Conservation (phyloP, 768 basidiomycete genomes). For the Clitopilus hobsonii region DNA sequence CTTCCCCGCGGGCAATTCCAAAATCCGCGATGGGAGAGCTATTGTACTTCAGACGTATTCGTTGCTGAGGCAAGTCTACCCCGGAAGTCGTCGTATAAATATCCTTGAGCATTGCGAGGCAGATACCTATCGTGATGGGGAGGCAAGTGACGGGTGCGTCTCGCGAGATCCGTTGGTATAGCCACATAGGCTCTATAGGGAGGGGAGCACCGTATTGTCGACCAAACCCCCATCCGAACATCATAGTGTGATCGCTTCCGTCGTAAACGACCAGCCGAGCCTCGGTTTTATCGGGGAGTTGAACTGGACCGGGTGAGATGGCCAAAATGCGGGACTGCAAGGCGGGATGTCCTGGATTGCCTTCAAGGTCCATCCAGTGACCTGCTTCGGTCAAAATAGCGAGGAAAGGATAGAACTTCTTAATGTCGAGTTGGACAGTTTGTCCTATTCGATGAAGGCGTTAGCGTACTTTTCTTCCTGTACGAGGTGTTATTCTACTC, state of each 20-base stretch:
- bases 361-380: neutral
- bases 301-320: neutral
- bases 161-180: neutral
- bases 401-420: neutral
- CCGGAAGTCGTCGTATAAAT: neutral
- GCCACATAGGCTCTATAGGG: neutral
- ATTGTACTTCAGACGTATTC: neutral
- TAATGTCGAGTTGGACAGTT: neutral
- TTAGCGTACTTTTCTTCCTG: neutral
- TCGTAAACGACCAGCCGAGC: neutral
- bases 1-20: neutral
- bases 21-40: neutral
- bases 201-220: neutral
- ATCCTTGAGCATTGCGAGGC: neutral
- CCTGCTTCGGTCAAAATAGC: neutral
- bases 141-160: neutral
- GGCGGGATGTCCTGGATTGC: neutral
- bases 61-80: neutral
- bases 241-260: neutral
- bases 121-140: neutral
- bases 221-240: neutral
- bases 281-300: neutral
- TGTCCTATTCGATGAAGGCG: neutral
- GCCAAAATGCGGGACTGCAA: neutral
- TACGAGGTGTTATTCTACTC: neutral